Conservation (phyloP, 495 filamentous ascomycete species). For the Saxophila tyrrhenica region DNA sequence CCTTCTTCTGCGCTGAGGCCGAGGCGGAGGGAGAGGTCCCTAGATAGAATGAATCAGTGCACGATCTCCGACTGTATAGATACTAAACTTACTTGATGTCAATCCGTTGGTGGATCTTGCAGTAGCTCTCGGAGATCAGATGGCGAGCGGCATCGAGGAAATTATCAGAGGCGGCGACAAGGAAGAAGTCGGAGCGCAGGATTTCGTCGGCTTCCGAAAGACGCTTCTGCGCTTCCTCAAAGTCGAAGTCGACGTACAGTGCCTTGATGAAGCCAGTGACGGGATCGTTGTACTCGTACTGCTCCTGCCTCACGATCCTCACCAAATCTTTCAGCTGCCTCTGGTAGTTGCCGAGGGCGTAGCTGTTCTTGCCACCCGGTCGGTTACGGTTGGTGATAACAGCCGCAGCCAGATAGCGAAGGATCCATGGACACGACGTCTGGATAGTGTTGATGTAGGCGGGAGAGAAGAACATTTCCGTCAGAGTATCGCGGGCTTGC, state of each 20-base stretch:
- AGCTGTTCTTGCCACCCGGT: conserved; percentile 27
- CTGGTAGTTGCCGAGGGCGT: conserved; percentile 63
- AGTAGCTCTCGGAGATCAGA: conserved; percentile 95
- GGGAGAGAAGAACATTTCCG: conserved; percentile 92
- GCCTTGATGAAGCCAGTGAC: conserved; percentile 94
- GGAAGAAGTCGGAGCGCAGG: conserved; percentile 88
- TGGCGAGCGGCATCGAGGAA: conserved; percentile 93
- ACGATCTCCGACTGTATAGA: no score
- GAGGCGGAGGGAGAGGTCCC: conserved; percentile 78
- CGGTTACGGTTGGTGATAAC: conserved; percentile 91
- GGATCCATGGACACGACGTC: conserved; percentile 91
- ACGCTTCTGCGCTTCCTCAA: conserved; percentile 92
- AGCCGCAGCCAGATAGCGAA: conserved; percentile 86
- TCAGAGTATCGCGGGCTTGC: conserved; percentile 73
- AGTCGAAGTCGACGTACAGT: conserved; percentile 95
- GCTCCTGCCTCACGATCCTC: conserved; percentile 87
- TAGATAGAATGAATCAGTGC: conserved; percentile 26
- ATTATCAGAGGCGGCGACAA: conserved; percentile 66
- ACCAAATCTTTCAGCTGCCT: conserved; percentile 97
- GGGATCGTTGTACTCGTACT: conserved; percentile 93
- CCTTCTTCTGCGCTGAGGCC: conserved; percentile 86
- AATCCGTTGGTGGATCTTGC: conserved; percentile 98
- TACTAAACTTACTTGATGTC: conserved; percentile 72
- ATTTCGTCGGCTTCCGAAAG: conserved; percentile 86
- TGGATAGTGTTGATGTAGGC: conserved; percentile 98